Conservation (phyloP, 2,329 filamentous ascomycete genomes). For the Fusarium siculi region DNA sequence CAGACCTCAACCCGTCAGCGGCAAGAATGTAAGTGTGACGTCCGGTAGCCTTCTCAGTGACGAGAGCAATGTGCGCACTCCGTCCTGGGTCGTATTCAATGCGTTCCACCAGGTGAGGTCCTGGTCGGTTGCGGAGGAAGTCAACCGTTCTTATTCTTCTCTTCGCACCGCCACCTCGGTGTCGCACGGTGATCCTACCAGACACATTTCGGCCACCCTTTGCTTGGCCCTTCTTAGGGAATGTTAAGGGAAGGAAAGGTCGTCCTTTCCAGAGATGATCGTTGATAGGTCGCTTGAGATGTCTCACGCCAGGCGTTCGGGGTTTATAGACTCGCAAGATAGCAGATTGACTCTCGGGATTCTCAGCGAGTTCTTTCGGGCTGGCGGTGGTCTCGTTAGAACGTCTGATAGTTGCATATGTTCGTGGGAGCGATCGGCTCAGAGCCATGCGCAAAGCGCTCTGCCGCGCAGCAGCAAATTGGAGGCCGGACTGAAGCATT, state of each 20-base stretch:
- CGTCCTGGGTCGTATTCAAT: constrained; percentile 97
- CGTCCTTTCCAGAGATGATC: constrained; percentile 97
- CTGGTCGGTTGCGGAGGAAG: constrained; percentile 81
- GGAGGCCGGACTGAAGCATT: constrained; percentile 49
- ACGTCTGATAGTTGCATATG: constrained; percentile 46
- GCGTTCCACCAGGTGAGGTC: constrained; percentile 88
- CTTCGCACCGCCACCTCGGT: constrained; percentile 92
- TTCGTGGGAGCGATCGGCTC: constrained; percentile 42
- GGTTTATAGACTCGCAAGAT: constrained; percentile 89
- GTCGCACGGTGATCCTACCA: constrained; percentile 86
- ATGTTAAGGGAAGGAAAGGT: constrained; percentile 83
- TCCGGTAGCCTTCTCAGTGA: constrained; percentile 78
- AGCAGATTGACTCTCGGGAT: constrained; percentile 49
- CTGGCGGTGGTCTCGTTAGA: constrained; percentile 33
- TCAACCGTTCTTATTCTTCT: constrained; percentile 92
- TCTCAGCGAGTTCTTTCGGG: constrained; percentile 43
- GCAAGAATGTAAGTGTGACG: constrained; percentile 92
- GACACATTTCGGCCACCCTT: constrained; percentile 93
- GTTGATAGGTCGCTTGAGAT: constrained; percentile 92
- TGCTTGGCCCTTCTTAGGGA: constrained; percentile 89
- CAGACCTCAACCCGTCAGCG: constrained; percentile 91
- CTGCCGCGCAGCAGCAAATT: constrained; percentile 45
- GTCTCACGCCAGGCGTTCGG: constrained; percentile 89
- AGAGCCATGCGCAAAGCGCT: constrained; percentile 45
- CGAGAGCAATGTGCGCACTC: constrained; percentile 89